Evolutionary conservation across 257 asterid genomes (phyloP), one percentile per base, ranked within the genome.

Genomic region (Jacaranda mimosifolia): DNA sequence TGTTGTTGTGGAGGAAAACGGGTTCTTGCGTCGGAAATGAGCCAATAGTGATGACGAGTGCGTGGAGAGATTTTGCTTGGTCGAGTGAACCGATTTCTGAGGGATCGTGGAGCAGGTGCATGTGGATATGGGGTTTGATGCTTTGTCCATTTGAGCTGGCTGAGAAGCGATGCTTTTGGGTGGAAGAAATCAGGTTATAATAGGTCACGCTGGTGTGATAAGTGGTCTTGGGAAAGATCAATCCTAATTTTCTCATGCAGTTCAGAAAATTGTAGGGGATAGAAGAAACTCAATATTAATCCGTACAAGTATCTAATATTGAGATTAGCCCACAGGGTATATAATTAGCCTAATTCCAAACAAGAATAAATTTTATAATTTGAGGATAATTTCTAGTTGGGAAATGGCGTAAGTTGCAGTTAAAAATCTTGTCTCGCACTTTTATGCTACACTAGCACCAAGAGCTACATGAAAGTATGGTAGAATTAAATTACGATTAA

Each of bases 1-100:
- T 77, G 60, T 53, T 86, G 80, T 91, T 95, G 86, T 76, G 80
- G 60, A 90, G 80, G 82, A 86, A 87, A 32, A 91, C 56, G 13
- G 91, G 91, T 17, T 80, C 36, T 76, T 88, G 91, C 12, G 63
- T 55, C 14, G 88, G 83, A 55, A 77, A 59, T 21, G 90, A 65
- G 3, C 86, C 94, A 78, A 62, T 11, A 12, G 89, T 90, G 79
- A 88, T 79, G 80, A 86, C 58, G 81, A 91, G 81, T n/a, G 91
- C 97, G 39, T 95, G 97, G 38, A 91, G 79, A 26, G 88, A 71
- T 76, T 90, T 86, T 0, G 89, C 80, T 35, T 84, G 81, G 9
- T 52, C 8, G 75, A 88, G 85, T 1, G 96, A 88, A 48, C 42
- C 69, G 75, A 87, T 78, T 76, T 71, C 70, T 46, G 84, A 19